These are phyloP conservation scores for Lippia alba DNA, from an alignment of 305 asterid species.

Conservation along the genomic window DNA sequence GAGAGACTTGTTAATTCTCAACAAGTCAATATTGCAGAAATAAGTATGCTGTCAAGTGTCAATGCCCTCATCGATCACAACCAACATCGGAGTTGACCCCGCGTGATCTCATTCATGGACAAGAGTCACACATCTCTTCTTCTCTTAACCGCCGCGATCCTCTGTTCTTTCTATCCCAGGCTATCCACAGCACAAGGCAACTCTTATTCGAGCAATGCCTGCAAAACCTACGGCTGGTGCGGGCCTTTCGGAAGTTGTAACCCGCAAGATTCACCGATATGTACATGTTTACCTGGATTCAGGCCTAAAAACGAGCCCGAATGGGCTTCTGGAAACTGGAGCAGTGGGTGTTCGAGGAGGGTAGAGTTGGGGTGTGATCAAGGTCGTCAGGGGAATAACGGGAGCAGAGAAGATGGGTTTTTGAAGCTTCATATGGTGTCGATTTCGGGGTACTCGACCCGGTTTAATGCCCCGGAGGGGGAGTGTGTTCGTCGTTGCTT, in stretches of 20 bases:
- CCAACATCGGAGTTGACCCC: too few species aligned
- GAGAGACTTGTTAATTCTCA: too few species aligned
- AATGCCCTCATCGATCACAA: too few species aligned
- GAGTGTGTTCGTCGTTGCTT: conserved; percentile 45
- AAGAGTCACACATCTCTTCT: not conserved
- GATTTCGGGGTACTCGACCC: conserved; percentile 44
- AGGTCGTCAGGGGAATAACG: not conserved
- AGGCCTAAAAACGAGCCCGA: not conserved
- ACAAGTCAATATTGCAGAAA: too few species aligned
- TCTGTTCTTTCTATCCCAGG: not conserved
- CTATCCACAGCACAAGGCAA: not conserved
- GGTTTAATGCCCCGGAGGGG: conserved; percentile 24
- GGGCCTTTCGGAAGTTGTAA: not conserved
- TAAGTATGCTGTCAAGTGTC: too few species aligned
- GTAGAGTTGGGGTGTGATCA: conserved; percentile 3
- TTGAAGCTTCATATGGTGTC: conserved; percentile 31
- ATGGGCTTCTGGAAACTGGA: conserved; percentile 20
- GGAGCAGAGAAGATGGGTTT: conserved; percentile 6
- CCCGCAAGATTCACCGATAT: not conserved
- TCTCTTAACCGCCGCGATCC: not conserved
- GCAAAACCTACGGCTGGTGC: not conserved
- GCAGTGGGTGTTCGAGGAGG: conserved; percentile 11
- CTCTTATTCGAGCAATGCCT: not conserved
- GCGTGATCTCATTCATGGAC: too few species aligned
- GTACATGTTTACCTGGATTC: not conserved